Base-by-base conservation (phyloP, 495 filamentous ascomycete species). In the Hyaloscypha bicolor region DNA sequence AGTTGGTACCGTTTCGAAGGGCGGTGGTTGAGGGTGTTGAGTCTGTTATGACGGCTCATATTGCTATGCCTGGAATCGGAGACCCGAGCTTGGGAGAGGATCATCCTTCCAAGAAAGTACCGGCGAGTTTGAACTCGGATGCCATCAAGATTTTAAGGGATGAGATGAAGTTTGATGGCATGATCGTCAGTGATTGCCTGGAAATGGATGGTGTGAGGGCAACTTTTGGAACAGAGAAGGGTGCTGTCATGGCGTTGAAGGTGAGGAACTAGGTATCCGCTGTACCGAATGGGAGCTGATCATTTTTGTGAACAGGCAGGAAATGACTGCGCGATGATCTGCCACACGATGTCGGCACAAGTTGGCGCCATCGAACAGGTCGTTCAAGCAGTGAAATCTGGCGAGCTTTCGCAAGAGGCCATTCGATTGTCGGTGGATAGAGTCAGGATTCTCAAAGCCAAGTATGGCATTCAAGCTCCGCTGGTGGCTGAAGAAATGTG, bases 1-100 rank as follows among this genome's bases (percentile, higher is more conserved):
- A 93, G 25, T 80, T 97, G 39, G 87, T 94, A 6, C 93, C 93
- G 1, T 97, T 96, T 72, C 86, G 91, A 9, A 93, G 92, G 76
- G 92, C 92, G 42, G 93, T 94, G 59, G 81, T 81, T n/a, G 87
- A 92, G 42, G 92, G 92, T 0, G 76, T 96, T 12, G 93, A 97
- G 76, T 88, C 91, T 32, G 94, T 97, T 86, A 94, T 97, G 83
- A 90, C 95, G 11, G 92, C 93, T 14, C 93, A 93, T 35, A 93
- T 92, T 70, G 90, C 92, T 32, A 91, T 96, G 77, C 88, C 90
- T 33, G 79, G 29, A 76, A 59, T 84, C 29, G 78, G 76, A 2
- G 72, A 78, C 5, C 77, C 80, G 48, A 79, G 78, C 76, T 71
- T 74, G 1, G 78, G 79, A 42, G 74, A 81, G 60, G 79, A 80